Evolutionary conservation across 306 rosid genomes (phyloP).

Genomic region (Notholithocarpus densiflorus): DNA sequence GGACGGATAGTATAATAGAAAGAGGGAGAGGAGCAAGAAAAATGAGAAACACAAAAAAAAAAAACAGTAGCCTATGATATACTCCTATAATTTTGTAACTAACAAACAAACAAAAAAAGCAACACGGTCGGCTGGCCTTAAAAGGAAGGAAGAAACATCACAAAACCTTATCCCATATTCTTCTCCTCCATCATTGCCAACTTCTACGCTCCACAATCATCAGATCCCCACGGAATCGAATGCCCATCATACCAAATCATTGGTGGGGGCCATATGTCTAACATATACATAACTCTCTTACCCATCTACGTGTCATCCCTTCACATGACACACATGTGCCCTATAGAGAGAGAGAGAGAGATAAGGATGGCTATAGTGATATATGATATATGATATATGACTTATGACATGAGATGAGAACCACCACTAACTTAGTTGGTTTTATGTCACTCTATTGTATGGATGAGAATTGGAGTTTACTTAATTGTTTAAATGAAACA

Average conservation of each 20-base stretch:
- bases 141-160: conserved; percentile 29
- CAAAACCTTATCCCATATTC: conserved; percentile 55
- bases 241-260: conserved; percentile 86
- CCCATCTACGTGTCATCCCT: conserved; percentile 28
- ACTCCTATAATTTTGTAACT: background rate
- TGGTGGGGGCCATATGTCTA: conserved; percentile 60
- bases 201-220: conserved; percentile 63
- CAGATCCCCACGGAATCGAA: conserved; percentile 72
- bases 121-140: conserved; percentile 51
- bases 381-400: too few species aligned
- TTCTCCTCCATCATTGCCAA: conserved; percentile 41
- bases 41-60: background rate
- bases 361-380: conserved; percentile 15
- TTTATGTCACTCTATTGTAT: conserved; percentile 32
- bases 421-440: conserved; percentile 39
- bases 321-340: conserved; percentile 14
- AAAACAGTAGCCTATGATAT: background rate
- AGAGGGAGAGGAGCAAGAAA: background rate
- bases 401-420: conserved; percentile 36
- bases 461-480: conserved; percentile 23
- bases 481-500: conserved; percentile 20
- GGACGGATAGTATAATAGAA: conserved; percentile 22
- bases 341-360: background rate
- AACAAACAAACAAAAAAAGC: conserved; percentile 20
- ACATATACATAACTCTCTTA: conserved; percentile 5